Evolutionary conservation across 805 yeast species (phyloP), one percentile per base, ranked within the genome.

Genomic region (Yarrowia keelungensis): DNA sequence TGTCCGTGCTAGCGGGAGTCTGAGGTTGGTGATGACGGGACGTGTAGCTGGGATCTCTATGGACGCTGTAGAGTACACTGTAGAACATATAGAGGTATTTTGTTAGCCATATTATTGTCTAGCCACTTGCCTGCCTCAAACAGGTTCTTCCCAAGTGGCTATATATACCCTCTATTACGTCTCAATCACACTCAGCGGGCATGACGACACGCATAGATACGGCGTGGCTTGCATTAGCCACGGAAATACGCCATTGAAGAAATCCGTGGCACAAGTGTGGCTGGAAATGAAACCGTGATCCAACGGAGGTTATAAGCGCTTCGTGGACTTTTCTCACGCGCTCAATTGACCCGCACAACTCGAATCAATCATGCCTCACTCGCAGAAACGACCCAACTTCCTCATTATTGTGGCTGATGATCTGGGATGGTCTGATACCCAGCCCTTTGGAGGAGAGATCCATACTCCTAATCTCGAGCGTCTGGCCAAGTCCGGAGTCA

Each of bases 351-450:
- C 26, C 8, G 8, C 12, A 15, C 9, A 19, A 22, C 8, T 32
- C 35, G 3, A 11, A 47, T 14, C 16, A 7, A 14, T 9, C 36
- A 41, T 42, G 62, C 39, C 47, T 8, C 15, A 56, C 19, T 8
- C 62, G 5, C 39, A 41, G n/a, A 42, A 56, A 41, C 47, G 47
- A 8, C 62, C 62, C 38, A 85, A 85, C 72, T 82, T 85, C 69
- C 72, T 85, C 2, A 75, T 85, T 50, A 83, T 85, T 45, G 86
- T 85, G 4, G 88, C 88, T 1, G 89, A 86, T 74, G 89, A 86
- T 73, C 77, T 86, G 16, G 89, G 89, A 5, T 86, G 84, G 76
- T 85, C 88, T 2, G 89, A 86, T 72, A 72, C 82, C 11, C 73
- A 81, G 45, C 78, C 86, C 0, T 86, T 83, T 73, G 89, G 89